Evolutionary conservation across 2,329 filamentous ascomycete genomes (phyloP), one percentile per base, ranked within the genome.

Genomic region (Aspergillus sp.): DNA sequence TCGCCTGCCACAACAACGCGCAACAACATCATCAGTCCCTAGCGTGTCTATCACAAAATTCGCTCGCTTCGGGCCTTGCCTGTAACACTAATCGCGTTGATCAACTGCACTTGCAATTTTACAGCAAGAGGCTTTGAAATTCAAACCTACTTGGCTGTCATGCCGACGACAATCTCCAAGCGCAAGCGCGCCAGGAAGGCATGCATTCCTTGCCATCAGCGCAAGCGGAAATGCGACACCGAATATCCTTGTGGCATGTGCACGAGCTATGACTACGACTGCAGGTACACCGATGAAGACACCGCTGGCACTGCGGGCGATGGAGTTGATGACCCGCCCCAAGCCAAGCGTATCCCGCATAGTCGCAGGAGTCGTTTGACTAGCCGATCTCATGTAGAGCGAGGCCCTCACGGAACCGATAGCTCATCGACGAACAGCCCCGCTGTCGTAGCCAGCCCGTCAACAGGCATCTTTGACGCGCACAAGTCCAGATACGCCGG

Each of bases 221-320:
- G 70, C 52, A 73, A 73, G 62, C 69, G 70, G n/a, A 73, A 72
- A 69, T 73, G 71, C 54, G 69, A 73, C 53, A 56, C 22, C 4
- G 50, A n/a, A 36, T 68, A 70, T 63, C 71, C 71, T n/a, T 73
- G 71, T 57, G 57, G 59, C 52, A 71, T 59, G 64, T 73, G 71
- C 61, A 63, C 65, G 53, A 70, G 63, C 7, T 73, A 71, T 50
- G 61, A 31, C 52, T 73, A 73, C 31, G 57, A 62, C 54, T 72
- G 70, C 61, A 68, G 52, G 18, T 73, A 73, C 54, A 16, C 52
- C 39, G 58, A 67, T 29, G 51, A 66, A 42, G 16, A 61, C 39
- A 49, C 36, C n/a, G 45, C 52, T 47, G 49, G 20, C 31, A 54
- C 49, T 56, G 12, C 11, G 24, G 51, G 32, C 2, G 57, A 9